Base-by-base conservation (phyloP, 352 stramenopile species). In the Pythium biforme region DNA sequence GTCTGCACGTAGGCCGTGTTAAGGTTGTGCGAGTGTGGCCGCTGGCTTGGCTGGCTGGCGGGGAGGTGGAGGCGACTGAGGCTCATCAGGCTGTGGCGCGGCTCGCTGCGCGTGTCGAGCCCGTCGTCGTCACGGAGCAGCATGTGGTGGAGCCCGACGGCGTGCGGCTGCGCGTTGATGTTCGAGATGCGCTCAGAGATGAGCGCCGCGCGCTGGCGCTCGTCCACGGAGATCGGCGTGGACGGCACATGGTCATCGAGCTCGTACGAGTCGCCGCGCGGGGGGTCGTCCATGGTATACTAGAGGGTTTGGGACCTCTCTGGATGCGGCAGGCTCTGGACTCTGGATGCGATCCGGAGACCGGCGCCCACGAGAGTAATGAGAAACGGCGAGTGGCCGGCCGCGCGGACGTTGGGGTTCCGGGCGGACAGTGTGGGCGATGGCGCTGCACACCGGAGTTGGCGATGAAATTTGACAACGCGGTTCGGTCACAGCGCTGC, bases 161-260 rank as follows among this genome's bases (percentile, higher is more conserved):
- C 51, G 22, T 39, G 64, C 23, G 64, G 45, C 43, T 66, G 64
- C 9, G 58, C n/a, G 57, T 64, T 39, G n/a, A 63, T 51, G 43
- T 40, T 62, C 15, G 58, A 62, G 34, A 72, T 68, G 20, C 65
- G 58, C 65, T 68, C 48, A 10, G 58, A 64, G 65, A 72, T 72
- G 4, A 72, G 47, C 31, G 65, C 65, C 8, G 65, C 65, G 48
- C 65, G 65, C 52, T 67, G 53, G 25, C 61, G 31, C 48, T 72
- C 65, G 48, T 67, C 65, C 37, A 51, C 2, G 2, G 65, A 68
- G 54, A 72, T 72, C 19, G 63, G 51, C 33, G 56, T 70, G 17
- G 50, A 65, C 48, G 63, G 55, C 55, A 70, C 51, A 53, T 53
- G 41, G 59, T 68, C 65, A n/a, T 60, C 33, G 17, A 48, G 45